These are phyloP conservation scores for Xenoacremonium recifei DNA, from an alignment of 2,329 filamentous ascomycete species.

Conservation along the genomic window DNA sequence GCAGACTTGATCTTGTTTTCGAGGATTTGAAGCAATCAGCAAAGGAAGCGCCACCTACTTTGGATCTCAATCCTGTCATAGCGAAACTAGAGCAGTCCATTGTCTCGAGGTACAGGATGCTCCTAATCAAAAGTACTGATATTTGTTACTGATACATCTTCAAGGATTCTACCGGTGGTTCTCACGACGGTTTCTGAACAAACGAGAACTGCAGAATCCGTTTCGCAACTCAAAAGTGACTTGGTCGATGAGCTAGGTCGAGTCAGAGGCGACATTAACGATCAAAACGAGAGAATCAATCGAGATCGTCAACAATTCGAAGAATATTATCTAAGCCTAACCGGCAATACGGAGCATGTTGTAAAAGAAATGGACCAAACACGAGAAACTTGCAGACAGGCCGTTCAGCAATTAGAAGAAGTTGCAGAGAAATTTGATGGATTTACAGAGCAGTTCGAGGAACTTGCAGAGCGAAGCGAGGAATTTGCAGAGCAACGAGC, in stretches of 20 bases:
- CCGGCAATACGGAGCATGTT: no score
- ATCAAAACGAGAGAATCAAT: conserved; percentile 3
- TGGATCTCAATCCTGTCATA: conserved; percentile 7
- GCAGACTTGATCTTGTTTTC: conserved; percentile 15
- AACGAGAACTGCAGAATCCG: conserved; percentile 7
- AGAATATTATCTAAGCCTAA: no score
- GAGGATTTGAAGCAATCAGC: conserved; percentile 4
- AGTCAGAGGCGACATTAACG: conserved; percentile 4
- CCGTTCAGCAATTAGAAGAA: conserved; percentile 12
- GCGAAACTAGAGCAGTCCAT: conserved; percentile 15
- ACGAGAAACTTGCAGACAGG: conserved; percentile 13
- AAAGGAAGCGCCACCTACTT: not conserved
- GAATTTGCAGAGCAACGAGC: conserved; percentile 6
- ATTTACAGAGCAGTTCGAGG: no score
- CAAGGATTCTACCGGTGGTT: conserved; percentile 16
- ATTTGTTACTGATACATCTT: not conserved
- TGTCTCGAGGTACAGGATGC: conserved; percentile 15
- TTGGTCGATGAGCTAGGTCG: conserved; percentile 6
- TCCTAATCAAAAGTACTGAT: not conserved
- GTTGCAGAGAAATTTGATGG: conserved; percentile 7
- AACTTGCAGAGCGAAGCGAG: conserved; percentile 11
- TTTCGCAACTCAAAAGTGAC: conserved; percentile 4
- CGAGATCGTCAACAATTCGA: no score
- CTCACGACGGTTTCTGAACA: conserved; percentile 11
- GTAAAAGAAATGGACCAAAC: conserved; percentile 7